phyloP scores from a whole-genome alignment of 1,284 basidiomycete genomes.

The Rhodotorula sp. region DNA sequence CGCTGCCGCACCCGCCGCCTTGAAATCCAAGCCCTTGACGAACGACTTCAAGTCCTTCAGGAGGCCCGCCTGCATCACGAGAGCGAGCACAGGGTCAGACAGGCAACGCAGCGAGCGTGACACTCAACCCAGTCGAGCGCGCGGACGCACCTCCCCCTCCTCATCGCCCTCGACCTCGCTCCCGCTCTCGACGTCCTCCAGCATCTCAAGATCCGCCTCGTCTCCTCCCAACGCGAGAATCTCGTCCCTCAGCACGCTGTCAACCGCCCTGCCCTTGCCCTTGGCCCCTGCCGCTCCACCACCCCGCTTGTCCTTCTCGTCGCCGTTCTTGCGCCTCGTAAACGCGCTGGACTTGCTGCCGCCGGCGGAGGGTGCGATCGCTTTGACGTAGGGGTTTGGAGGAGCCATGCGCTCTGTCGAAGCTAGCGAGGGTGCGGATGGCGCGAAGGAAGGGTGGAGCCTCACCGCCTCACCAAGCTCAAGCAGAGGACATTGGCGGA shows the following conservation, averaged over 20 bases:
- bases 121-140: neutral
- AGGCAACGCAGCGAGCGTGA: constrained; percentile 36
- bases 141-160: constrained; percentile 44
- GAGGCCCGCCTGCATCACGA: constrained; percentile 46
- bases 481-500: neutral
- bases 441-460: neutral
- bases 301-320: neutral
- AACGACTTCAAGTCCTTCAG: constrained; percentile 54
- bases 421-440: neutral
- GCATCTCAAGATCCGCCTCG: constrained; percentile 56
- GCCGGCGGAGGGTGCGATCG: constrained; percentile 6
- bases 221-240: constrained; percentile 59
- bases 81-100: neutral
- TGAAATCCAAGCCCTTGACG: constrained; percentile 60
- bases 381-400: constrained; percentile 36
- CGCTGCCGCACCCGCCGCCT: constrained; percentile 32
- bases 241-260: constrained; percentile 47
- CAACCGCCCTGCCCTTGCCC: neutral
- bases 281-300: neutral
- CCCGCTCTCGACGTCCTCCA: constrained; percentile 52
- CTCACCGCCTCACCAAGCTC: neutral
- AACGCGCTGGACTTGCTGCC: neutral
- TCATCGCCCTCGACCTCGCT: constrained; percentile 48
- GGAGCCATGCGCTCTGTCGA: constrained; percentile 4
- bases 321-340: neutral